Conservation (phyloP, 805 yeast genomes). For the Metschnikowia picachoensis region DNA sequence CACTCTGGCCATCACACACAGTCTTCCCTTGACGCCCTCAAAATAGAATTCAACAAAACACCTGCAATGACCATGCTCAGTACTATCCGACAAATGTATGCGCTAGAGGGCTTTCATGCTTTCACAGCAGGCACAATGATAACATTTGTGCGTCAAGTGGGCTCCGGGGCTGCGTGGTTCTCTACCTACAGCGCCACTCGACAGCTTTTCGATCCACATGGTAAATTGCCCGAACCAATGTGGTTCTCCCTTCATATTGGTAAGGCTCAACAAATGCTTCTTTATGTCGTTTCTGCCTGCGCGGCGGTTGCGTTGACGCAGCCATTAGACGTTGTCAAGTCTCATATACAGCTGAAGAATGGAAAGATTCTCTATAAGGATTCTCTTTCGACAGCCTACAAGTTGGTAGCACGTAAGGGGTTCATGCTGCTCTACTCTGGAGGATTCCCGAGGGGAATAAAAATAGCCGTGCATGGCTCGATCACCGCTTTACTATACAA, state of each 20-base stretch:
- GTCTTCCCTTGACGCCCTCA: slow-evolving; percentile 12
- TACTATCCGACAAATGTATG: slow-evolving; percentile 62
- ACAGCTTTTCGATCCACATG: slow-evolving; percentile 60
- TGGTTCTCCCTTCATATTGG: slow-evolving; percentile 47
- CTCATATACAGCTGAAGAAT: slow-evolving; percentile 79
- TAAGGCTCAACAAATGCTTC: slow-evolving; percentile 45
- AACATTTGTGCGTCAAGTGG: slow-evolving; percentile 76
- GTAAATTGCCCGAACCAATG: slow-evolving; percentile 24
- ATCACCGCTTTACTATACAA: slow-evolving; percentile 64
- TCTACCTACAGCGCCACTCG: slow-evolving; percentile 76
- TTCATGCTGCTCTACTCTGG: slow-evolving; percentile 33
- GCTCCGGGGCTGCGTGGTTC: slow-evolving; percentile 78
- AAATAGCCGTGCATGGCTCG: slow-evolving; percentile 69
- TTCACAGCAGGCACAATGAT: slow-evolving; percentile 79
- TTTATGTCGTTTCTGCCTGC: slow-evolving; percentile 54
- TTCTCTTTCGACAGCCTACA: slow-evolving; percentile 42
- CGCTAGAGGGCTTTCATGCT: slow-evolving; percentile 68
- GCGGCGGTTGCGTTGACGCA: slow-evolving; percentile 79
- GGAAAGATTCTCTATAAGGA: slow-evolving; percentile 57
- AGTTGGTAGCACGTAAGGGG: slow-evolving; percentile 27
- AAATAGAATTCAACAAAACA: slow-evolving; percentile 39
- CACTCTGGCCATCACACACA: slow-evolving; percentile 7
- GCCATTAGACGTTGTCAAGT: slow-evolving; percentile 83
- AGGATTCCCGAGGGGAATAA: slow-evolving; percentile 57
- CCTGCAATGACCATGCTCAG: slow-evolving; percentile 54